Base-by-base conservation (phyloP, 257 asterid species). In the Solanum rostratum region DNA sequence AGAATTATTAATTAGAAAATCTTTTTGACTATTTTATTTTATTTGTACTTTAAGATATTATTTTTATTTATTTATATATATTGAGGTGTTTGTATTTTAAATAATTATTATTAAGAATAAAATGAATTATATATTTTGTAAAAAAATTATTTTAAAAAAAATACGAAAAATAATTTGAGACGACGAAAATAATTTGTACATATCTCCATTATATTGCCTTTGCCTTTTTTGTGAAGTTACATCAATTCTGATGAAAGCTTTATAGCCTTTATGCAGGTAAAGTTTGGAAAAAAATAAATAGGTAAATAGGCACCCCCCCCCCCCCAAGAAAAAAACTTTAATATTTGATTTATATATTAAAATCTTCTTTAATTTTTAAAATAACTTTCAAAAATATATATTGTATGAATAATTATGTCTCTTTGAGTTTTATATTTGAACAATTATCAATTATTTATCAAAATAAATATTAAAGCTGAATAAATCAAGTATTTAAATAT, bases 161-260 rank as follows among this genome's bases (percentile, higher is more conserved):
- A 6, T n/a, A 63, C 2, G 41, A 29, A 13, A 63, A 7, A 63
- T 63, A 27, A 29, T 63, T 63, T 29, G 71, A 14, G n/a, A 27
- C 0, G 8, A 15, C 5, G 8, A 27, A 14, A 27, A 9, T 65
- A 33, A 8, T 84, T 86, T 84, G 76, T 86, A 78, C 86, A 8
- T 55, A 18, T 81, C 59, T 85, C 3, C 12, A 68, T 43, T 27
- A 20, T 71, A 24, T 74, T 68, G 16, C 27, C 2, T 18, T 27
- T 81, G 73, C 37, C 84, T 81, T 81, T 57, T 43, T 80, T 83
- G 91, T 74, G 33, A 33, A 59, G 87, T 62, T 83, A 33, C 87
- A 79, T 88, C 89, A 86, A 76, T 49, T 49, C 24, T 76, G 45
- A 27, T 52, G 39, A 24, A 29, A 76, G 63, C 82, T 76, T 76